These are phyloP conservation scores for Saposhnikovia divaricata DNA, from an alignment of 129 eudicot species.

Conservation along the genomic window DNA sequence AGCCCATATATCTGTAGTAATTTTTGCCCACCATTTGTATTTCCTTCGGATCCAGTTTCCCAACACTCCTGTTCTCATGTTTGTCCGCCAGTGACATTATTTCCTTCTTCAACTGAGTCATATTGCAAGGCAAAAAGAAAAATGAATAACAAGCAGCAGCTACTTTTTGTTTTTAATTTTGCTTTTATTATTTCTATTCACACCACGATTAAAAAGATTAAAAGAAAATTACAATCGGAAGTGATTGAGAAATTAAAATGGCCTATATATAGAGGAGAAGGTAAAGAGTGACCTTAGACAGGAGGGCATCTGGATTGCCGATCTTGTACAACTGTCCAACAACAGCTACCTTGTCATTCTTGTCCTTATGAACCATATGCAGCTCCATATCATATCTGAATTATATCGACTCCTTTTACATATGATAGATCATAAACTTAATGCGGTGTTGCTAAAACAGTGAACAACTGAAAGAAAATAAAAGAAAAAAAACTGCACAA, in stretches of 20 bases:
- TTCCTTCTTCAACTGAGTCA: conserved; percentile 23
- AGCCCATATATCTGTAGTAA: conserved; percentile 47
- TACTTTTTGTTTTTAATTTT: not conserved
- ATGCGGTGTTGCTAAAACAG: not conserved
- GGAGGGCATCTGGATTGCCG: conserved; percentile 39
- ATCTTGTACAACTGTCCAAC: conserved; percentile 33
- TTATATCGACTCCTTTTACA: not conserved
- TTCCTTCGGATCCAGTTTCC: conserved; percentile 30
- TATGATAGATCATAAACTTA: not conserved
- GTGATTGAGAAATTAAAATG: not conserved
- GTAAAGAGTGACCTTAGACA: conserved; percentile 25
- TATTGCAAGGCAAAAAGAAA: not conserved
- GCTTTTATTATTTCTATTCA: not conserved
- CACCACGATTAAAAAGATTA: not conserved
- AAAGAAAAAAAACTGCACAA: not conserved
- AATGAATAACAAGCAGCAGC: too few species aligned
- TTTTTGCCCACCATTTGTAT: conserved; percentile 25
- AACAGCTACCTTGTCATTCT: conserved; percentile 28
- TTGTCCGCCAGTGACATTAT: conserved; percentile 27
- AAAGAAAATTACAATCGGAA: not conserved
- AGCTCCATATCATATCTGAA: conserved; percentile 39
- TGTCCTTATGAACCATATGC: conserved; percentile 39
- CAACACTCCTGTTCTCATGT: conserved; percentile 22
- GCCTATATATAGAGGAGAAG: not conserved
- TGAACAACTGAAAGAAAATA: not conserved